Conservation (phyloP, 179 eudicot genomes). For the Silene vulgaris region DNA sequence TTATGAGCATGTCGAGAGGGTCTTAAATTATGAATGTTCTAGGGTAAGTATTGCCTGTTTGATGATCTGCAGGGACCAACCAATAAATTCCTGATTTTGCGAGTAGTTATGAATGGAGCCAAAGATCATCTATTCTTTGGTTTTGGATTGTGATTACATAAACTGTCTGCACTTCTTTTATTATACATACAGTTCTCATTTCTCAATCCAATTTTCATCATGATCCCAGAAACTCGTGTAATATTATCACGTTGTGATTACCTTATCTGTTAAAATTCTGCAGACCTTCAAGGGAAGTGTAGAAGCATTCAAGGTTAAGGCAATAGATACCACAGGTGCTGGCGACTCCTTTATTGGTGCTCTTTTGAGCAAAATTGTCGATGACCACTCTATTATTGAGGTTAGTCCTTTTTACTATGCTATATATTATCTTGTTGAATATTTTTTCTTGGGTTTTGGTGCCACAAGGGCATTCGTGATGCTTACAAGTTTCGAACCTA, state of each 20-base stretch:
- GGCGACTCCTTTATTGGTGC: constrained; percentile 78
- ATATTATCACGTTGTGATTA: background rate
- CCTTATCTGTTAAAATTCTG: background rate
- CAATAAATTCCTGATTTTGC: too few species aligned
- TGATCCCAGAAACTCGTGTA: too few species aligned
- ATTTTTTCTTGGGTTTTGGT: background rate
- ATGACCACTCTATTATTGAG: constrained; percentile 53
- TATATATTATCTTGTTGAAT: background rate
- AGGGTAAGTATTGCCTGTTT: too few species aligned
- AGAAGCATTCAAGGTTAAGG: constrained; percentile 45
- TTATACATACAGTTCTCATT: background rate
- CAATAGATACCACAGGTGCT: constrained; percentile 78
- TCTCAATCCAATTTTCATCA: background rate
- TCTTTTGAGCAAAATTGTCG: constrained; percentile 51
- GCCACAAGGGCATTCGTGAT: too few species aligned
- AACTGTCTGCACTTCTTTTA: too few species aligned
- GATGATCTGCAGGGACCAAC: too few species aligned
- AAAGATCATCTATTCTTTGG: too few species aligned
- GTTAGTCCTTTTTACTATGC: constrained; percentile 17
- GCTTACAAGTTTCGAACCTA: too few species aligned
- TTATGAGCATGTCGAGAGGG: too few species aligned
- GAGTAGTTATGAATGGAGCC: too few species aligned
- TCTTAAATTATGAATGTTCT: too few species aligned
- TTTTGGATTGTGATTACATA: too few species aligned
- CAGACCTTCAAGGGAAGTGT: constrained; percentile 58